These are phyloP conservation scores for Mortierella sp. DNA, from an alignment of 371 early-diverging fungal species.

Conservation along the genomic window DNA sequence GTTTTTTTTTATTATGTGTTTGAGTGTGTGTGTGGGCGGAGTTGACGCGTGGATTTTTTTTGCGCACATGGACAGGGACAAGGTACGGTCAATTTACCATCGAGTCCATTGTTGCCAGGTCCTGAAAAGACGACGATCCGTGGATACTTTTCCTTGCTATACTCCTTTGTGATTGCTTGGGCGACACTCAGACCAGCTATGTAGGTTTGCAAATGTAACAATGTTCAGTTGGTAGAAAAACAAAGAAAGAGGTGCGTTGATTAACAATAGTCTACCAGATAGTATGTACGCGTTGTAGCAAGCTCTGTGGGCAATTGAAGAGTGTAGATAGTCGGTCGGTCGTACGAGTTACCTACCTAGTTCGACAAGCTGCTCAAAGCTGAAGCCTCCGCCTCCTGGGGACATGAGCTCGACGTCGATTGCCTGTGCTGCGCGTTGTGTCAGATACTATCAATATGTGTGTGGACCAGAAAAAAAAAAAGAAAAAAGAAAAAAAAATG, in stretches of 20 bases:
- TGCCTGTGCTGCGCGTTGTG: slow-evolving; percentile 82
- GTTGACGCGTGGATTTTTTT: not conserved
- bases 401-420: slow-evolving; percentile 92
- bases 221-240: too few relatives aligned
- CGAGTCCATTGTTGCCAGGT: slow-evolving; percentile 97
- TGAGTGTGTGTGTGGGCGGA: too few relatives aligned
- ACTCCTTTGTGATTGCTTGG: slow-evolving; percentile 84
- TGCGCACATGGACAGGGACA: too few relatives aligned
- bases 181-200: slow-evolving; percentile 92
- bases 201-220: too few relatives aligned
- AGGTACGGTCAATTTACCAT: slow-evolving; percentile 66
- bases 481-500: not conserved
- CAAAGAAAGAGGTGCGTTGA: not conserved
- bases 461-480: not conserved
- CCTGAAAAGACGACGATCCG: slow-evolving; percentile 84
- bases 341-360: slow-evolving; percentile 28
- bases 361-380: slow-evolving; percentile 78
- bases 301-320: too few relatives aligned
- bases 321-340: too few relatives aligned
- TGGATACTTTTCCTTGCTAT: slow-evolving; percentile 61
- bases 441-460: slow-evolving; percentile 71
- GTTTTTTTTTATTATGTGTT: not conserved
- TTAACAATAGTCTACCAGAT: too few relatives aligned
- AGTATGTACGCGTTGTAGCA: too few relatives aligned
- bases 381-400: slow-evolving; percentile 79